A percentile compares a stretch with the other conserved stretches of the same genome.
These are phyloP conservation scores for Solanum hybrid DNA, from an alignment of 305 asterid genomes.

Conservation along the genomic window DNA sequence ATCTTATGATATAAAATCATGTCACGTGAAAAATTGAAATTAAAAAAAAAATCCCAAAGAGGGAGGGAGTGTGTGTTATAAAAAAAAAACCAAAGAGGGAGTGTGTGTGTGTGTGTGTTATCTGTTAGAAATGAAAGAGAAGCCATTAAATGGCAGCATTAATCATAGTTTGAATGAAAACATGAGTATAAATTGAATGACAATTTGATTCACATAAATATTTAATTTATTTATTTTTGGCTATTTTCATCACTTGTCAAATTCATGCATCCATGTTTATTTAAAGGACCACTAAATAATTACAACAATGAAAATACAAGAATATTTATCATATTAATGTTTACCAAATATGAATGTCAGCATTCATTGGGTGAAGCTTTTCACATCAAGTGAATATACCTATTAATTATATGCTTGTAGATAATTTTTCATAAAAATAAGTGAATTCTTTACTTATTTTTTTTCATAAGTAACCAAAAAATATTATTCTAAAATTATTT, in stretches of 20 bases:
- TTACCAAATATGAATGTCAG: background rate
- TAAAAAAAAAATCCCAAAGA: too few species aligned
- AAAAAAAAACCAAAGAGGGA: background rate
- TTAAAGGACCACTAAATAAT: background rate
- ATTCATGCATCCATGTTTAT: background rate
- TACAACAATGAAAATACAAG: background rate
- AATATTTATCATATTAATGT: background rate
- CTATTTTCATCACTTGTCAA: background rate
- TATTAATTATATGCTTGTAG: background rate
- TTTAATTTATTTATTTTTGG: background rate
- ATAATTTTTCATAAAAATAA: background rate
- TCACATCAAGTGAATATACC: background rate
- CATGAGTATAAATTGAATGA: background rate
- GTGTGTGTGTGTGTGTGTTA: background rate
- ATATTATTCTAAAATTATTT: background rate
- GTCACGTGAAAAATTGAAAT: background rate
- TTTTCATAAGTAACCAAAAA: background rate
- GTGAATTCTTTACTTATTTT: background rate
- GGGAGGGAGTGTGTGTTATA: background rate
- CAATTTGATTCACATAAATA: background rate
- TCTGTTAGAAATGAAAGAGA: background rate
- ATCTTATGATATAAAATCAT: background rate
- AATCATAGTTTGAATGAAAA: background rate
- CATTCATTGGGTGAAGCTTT: background rate
- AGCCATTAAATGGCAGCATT: constrained; percentile 5